These are phyloP conservation scores for Beauveria brongniartii DNA, from an alignment of 2,329 filamentous ascomycete genomes.

Conservation along the genomic window DNA sequence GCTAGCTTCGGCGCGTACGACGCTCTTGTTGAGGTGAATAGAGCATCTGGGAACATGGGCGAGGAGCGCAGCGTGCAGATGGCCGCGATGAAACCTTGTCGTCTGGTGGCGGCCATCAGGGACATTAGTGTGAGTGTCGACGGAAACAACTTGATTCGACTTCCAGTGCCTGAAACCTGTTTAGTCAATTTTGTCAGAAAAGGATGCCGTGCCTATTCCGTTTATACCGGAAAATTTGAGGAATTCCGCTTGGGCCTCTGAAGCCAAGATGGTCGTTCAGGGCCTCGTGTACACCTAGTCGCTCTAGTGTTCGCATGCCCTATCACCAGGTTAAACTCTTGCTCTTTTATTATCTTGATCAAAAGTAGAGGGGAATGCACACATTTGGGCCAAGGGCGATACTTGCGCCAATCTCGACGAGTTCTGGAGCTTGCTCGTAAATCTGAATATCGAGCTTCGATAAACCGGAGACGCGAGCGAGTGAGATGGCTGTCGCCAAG, in stretches of 20 bases:
- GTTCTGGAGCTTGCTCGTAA: conserved; percentile 38
- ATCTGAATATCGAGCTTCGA: conserved; percentile 30
- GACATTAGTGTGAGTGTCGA: conserved; percentile 31
- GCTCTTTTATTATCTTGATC: neutral
- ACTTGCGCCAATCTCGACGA: conserved; percentile 38
- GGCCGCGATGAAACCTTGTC: conserved; percentile 37
- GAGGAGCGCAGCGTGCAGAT: conserved; percentile 39
- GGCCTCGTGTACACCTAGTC: conserved; percentile 29
- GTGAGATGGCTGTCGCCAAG: conserved; percentile 36
- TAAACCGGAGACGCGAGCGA: conserved; percentile 30
- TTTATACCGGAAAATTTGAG: conserved; percentile 19
- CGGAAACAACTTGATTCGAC: conserved; percentile 36
- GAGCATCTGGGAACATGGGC: conserved; percentile 32
- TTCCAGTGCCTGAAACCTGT: conserved; percentile 29
- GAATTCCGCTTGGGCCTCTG: conserved; percentile 1
- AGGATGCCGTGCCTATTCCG: conserved; percentile 14
- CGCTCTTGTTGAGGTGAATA: conserved; percentile 36
- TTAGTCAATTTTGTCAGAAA: conserved; percentile 26
- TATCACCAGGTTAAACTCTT: neutral
- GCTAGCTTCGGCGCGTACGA: conserved; percentile 20
- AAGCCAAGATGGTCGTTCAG: neutral
- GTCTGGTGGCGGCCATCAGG: conserved; percentile 32
- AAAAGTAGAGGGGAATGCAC: neutral
- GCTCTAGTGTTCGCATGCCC: conserved; percentile 41
- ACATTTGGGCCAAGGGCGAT: conserved; percentile 43